Evolutionary conservation across 495 filamentous ascomycete genomes (phyloP).

Genomic region (Tuber microsphaerosporum): DNA sequence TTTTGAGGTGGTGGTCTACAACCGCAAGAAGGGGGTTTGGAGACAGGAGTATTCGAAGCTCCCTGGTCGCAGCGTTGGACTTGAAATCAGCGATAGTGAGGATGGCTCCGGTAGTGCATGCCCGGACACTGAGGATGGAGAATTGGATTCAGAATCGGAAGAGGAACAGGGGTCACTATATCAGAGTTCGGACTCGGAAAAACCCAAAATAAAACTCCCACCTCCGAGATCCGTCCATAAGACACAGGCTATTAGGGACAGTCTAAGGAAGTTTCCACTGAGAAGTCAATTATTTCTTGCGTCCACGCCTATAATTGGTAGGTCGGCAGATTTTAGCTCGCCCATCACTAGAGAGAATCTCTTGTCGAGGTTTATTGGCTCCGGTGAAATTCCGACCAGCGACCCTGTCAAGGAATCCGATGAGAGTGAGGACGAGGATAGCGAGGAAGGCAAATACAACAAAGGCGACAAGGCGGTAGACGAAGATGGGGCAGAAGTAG

Average conservation of each 20-base stretch:
- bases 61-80: not conserved
- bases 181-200: not conserved
- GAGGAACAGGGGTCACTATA: not conserved
- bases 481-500: slow-evolving; percentile 2
- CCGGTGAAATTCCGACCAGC: not conserved
- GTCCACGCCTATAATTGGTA: not conserved
- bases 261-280: not conserved
- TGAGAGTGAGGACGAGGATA: slow-evolving; percentile 6
- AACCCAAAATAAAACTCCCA: not conserved
- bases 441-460: not conserved
- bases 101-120: not conserved
- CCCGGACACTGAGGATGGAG: not conserved
- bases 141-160: not conserved
- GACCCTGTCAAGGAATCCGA: not conserved
- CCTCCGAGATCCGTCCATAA: slow-evolving; percentile 13
- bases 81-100: not conserved
- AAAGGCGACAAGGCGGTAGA: not conserved
- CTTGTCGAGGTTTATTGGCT: not conserved
- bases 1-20: slow-evolving; percentile 14
- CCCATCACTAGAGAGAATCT: not conserved
- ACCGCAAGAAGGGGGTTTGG: slow-evolving; percentile 2
- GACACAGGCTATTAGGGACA: not conserved
- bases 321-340: not conserved
- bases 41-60: slow-evolving; percentile 11
- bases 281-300: not conserved